Base-by-base conservation (phyloP, 148 eudicot genomes). In the Nepenthes gracilis region DNA sequence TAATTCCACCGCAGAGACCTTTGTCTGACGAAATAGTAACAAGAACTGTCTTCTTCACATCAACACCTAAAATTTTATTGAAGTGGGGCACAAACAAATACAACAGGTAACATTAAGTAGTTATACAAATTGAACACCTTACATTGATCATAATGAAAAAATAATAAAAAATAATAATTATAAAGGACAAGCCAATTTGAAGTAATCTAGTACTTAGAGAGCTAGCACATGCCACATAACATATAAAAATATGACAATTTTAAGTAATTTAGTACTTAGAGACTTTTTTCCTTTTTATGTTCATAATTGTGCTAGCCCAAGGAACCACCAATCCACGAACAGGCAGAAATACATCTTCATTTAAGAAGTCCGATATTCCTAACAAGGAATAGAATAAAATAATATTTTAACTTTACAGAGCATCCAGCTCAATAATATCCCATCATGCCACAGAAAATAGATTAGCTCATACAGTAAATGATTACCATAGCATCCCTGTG, bases 1-100 rank as follows among this genome's bases (percentile, higher is more conserved):
- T 93, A 54, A 93, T 93, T 72, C 99, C 99, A 81, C 99, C 99
- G 79, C 99, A 93, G 64, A 93, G 90, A 86, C 99, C 99, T 74
- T 89, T 93, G 84, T 88, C 99, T 12, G 99, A 74, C 36, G 96
- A 82, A 71, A 93, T 72, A 8, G 96, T 68, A 38, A 88, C 71
- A 43, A 89, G 63, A 35, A 93, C 99, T 81, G 79, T 93, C 80
- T 85, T 93, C 84, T 89, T 93, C 70, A 89, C 96, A 74, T 81
- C 85, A 72, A 93, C 81, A 68, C 92, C 99, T 93, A 64, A 12
- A 35, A 36, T 67, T 59, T 61, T 61, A 69, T 64, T 57, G 61
- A 45, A 55, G 33, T 12, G 11, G 34, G 32, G 53, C 33, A 33
- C 7, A 43, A 34, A 13, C n/a, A 6, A 36, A 45, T 8, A 14